Conservation (phyloP, 2,329 filamentous ascomycete species). For the Dactylonectria macrodidyma region DNA sequence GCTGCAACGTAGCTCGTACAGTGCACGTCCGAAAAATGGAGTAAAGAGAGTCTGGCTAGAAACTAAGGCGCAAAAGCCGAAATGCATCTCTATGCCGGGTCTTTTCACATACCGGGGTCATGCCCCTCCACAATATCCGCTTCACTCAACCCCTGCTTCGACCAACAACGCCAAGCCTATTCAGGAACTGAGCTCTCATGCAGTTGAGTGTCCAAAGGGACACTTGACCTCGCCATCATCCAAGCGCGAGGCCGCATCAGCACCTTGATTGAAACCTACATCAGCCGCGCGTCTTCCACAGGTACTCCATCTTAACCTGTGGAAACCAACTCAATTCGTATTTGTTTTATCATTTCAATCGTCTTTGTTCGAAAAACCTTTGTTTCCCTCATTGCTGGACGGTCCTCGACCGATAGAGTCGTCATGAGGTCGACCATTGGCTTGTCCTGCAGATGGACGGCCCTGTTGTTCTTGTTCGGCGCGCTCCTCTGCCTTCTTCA, state of each 20-base stretch:
- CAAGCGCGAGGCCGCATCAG: constrained; percentile 42
- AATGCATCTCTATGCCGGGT: constrained; percentile 38
- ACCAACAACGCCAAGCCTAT: constrained; percentile 38
- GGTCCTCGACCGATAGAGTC: constrained; percentile 39
- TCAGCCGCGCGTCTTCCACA: constrained; percentile 26
- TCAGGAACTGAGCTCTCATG: constrained; percentile 42
- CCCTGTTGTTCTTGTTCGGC: constrained; percentile 72
- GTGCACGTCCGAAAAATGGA: constrained; percentile 26
- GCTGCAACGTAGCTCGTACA: constrained; percentile 20
- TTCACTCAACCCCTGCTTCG: constrained; percentile 37
- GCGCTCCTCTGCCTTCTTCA: constrained; percentile 73
- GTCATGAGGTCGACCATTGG: constrained; percentile 66
- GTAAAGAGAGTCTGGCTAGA: constrained; percentile 3
- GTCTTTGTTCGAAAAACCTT: background rate
- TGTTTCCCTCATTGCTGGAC: constrained; percentile 31
- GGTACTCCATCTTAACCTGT: constrained; percentile 23
- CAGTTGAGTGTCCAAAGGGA: constrained; percentile 39
- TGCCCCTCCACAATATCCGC: constrained; percentile 40
- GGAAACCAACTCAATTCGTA: constrained; percentile 14
- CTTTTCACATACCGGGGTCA: constrained; percentile 40
- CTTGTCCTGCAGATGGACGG: constrained; percentile 75
- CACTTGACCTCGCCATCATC: constrained; percentile 50
- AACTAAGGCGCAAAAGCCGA: constrained; percentile 31
- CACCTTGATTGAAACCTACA: constrained; percentile 18
- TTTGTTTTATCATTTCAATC: constrained; percentile 22